phyloP scores from a whole-genome alignment of 495 filamentous ascomycete genomes.

The Xylaria nigripes region DNA sequence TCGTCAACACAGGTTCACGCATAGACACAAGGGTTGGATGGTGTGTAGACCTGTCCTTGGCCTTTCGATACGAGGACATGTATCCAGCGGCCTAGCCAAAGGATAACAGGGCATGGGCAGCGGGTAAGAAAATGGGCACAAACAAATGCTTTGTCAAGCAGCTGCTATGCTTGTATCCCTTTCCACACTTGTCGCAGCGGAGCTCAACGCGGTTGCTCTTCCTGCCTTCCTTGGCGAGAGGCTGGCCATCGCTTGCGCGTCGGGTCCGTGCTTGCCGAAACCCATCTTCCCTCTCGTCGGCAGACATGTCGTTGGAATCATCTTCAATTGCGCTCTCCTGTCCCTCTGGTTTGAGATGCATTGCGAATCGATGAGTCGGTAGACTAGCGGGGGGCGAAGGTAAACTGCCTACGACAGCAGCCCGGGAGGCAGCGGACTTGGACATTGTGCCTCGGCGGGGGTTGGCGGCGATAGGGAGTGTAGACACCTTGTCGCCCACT shows the following conservation, averaged over 20 bases:
- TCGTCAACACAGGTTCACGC: slow-evolving; percentile 30
- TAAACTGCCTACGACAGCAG: slow-evolving; percentile 45
- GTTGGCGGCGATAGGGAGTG: slow-evolving; percentile 42
- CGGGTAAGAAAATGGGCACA: slow-evolving; percentile 57
- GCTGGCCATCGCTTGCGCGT: slow-evolving; percentile 80
- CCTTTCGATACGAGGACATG: slow-evolving; percentile 22
- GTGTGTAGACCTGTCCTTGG: slow-evolving; percentile 17
- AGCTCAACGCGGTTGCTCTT: slow-evolving; percentile 70
- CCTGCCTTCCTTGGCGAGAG: slow-evolving; percentile 69
- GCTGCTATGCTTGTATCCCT: slow-evolving; percentile 99
- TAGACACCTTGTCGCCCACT: slow-evolving; percentile 46
- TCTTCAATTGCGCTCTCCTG: slow-evolving; percentile 54
- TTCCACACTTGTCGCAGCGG: slow-evolving; percentile 96
- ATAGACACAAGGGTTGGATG: slow-evolving; percentile 23
- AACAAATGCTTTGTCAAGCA: slow-evolving; percentile 99
- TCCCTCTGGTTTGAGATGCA: slow-evolving; percentile 31
- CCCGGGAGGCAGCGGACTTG: slow-evolving; percentile 33
- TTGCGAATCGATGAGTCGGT: slow-evolving; percentile 35
- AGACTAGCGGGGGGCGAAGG: slow-evolving; percentile 48
- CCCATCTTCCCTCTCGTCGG: slow-evolving; percentile 49
- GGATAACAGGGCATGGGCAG: slow-evolving; percentile 31
- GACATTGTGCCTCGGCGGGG: slow-evolving; percentile 47
- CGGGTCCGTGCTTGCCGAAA: slow-evolving; percentile 62
- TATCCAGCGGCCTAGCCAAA: slow-evolving; percentile 24
- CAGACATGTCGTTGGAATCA: slow-evolving; percentile 46